Evolutionary conservation across 1,284 basidiomycete species (phyloP).

Genomic region (Ustilago crameri): DNA sequence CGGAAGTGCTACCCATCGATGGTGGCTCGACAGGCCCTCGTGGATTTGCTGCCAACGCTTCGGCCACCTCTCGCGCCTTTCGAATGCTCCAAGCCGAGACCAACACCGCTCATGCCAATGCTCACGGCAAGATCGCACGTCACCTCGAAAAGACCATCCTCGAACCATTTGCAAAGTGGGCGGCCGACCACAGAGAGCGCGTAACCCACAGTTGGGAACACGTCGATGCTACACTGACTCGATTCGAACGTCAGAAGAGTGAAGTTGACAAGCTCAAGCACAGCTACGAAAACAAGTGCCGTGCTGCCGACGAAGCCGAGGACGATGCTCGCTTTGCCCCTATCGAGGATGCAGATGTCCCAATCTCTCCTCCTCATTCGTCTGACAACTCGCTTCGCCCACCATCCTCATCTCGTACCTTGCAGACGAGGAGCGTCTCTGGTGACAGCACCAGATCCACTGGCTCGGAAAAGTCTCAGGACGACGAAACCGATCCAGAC

Average conservation of each 20-base stretch:
- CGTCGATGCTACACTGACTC: conserved; percentile 52
- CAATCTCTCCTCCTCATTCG: conserved; percentile 13
- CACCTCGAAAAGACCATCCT: conserved; percentile 55
- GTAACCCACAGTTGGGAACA: conserved; percentile 59
- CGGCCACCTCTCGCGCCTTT: conserved; percentile 46
- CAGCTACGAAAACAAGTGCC: conserved; percentile 64
- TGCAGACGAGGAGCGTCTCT: conserved; percentile 30
- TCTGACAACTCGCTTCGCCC: conserved; percentile 14
- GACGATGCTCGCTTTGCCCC: conserved; percentile 66
- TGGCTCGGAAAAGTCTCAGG: conserved; percentile 7
- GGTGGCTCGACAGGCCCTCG: conserved; percentile 16
- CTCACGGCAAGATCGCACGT: conserved; percentile 53
- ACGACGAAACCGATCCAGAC: conserved; percentile 42
- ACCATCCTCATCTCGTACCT: not conserved
- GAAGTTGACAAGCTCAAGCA: conserved; percentile 58
- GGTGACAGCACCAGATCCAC: conserved; percentile 19
- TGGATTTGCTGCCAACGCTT: conserved; percentile 31
- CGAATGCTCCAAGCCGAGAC: conserved; percentile 53
- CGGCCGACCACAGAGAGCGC: conserved; percentile 49
- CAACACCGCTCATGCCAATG: conserved; percentile 47
- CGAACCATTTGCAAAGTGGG: conserved; percentile 62
- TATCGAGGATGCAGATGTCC: conserved; percentile 24
- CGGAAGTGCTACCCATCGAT: conserved; percentile 41
- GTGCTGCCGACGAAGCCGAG: conserved; percentile 65
- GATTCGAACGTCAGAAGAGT: conserved; percentile 53